These are phyloP conservation scores for California macrophylla DNA, from an alignment of 441 rosid species.

Conservation along the genomic window DNA sequence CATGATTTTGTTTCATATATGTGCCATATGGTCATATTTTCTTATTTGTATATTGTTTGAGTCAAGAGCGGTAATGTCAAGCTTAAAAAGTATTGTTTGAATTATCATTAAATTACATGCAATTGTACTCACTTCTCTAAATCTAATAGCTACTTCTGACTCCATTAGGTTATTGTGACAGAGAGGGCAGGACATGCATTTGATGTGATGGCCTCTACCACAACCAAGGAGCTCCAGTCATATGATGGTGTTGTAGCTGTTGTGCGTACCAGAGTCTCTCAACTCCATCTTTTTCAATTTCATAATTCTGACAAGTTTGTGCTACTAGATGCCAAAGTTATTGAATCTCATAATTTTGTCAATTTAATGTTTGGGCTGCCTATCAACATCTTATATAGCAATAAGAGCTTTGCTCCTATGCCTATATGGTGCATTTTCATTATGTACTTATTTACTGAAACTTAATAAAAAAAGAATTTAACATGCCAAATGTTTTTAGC, in stretches of 20 bases:
- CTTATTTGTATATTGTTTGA: not conserved
- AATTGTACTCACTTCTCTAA: not conserved
- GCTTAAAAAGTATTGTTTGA: not conserved
- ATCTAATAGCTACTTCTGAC: conserved; percentile 11
- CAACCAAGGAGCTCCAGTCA: conserved; percentile 49
- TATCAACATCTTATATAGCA: not conserved
- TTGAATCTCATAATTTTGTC: conserved; percentile 6
- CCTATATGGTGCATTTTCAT: not conserved
- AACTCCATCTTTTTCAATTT: conserved; percentile 1
- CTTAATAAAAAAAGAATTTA: not conserved
- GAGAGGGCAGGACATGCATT: conserved; percentile 83
- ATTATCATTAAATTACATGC: not conserved
- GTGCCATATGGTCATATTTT: not conserved
- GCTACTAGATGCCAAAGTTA: conserved; percentile 4
- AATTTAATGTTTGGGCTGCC: not conserved
- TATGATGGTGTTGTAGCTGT: conserved; percentile 79
- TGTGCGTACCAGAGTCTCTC: conserved; percentile 39
- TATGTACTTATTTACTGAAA: not conserved
- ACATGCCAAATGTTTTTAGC: not conserved
- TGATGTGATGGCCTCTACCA: conserved; percentile 49
- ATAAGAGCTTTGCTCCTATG: not conserved
- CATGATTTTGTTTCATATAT: not conserved
- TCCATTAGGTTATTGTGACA: conserved; percentile 62
- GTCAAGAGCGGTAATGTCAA: not conserved
- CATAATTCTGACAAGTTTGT: conserved; percentile 6